These are phyloP conservation scores for Clathrospora elynae DNA, from an alignment of 2,329 filamentous ascomycete species.

Conservation along the genomic window DNA sequence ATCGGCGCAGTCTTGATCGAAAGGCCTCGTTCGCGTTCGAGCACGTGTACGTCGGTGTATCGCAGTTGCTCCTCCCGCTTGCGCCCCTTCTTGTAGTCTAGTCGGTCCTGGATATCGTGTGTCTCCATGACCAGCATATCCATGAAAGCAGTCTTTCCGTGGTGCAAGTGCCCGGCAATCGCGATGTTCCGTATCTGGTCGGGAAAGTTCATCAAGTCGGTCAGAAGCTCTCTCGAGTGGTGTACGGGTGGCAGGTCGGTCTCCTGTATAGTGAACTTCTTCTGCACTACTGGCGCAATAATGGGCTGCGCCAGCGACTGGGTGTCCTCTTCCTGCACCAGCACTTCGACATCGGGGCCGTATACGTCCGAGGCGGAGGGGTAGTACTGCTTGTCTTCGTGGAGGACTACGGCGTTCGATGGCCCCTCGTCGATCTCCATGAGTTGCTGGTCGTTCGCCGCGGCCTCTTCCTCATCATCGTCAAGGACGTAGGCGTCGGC, in stretches of 20 bases:
- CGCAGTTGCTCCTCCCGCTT: slow-evolving; percentile 86
- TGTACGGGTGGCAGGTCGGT: slow-evolving; percentile 85
- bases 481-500: slow-evolving; percentile 81
- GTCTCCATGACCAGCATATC: slow-evolving; percentile 98
- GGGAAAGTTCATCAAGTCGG: slow-evolving; percentile 93
- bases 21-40: slow-evolving; percentile 86
- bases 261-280: slow-evolving; percentile 96
- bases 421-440: slow-evolving; percentile 95
- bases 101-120: slow-evolving; percentile 78
- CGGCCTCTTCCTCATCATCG: slow-evolving; percentile 57
- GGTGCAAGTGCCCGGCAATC: slow-evolving; percentile 89
- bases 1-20: slow-evolving; percentile 94
- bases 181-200: slow-evolving; percentile 93
- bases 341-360: slow-evolving; percentile 88
- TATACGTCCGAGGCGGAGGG: slow-evolving; percentile 97
- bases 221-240: slow-evolving; percentile 90
- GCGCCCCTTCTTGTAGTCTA: slow-evolving; percentile 80
- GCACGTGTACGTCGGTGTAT: slow-evolving; percentile 89
- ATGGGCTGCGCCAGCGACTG: slow-evolving; percentile 92
- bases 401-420: slow-evolving; percentile 94
- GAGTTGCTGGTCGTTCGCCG: slow-evolving; percentile 73
- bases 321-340: slow-evolving; percentile 96
- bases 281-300: slow-evolving; percentile 87
- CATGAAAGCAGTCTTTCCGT: slow-evolving; percentile 97
- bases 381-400: slow-evolving; percentile 99